phyloP scores from a whole-genome alignment of 768 basidiomycete genomes.

The Suillus weaverae region DNA sequence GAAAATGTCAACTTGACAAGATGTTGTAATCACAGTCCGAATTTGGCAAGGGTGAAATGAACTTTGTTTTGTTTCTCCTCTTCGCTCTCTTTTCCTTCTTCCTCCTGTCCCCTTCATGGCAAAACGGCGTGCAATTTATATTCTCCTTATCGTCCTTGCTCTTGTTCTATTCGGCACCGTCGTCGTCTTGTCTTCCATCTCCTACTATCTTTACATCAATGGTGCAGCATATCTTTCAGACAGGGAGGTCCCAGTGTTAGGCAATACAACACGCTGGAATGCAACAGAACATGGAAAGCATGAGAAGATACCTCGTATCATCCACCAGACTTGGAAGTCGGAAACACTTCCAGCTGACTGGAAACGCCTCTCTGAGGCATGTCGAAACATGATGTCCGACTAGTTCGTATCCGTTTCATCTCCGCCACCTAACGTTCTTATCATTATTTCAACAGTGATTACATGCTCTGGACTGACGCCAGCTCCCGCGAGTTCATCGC shows the following conservation, averaged over 20 bases:
- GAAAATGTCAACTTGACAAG: background rate
- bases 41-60: constrained; percentile 2
- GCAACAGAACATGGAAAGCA: constrained; percentile 57
- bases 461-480: constrained; percentile 97
- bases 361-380: constrained; percentile 77
- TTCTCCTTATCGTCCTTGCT: constrained; percentile 57
- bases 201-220: constrained; percentile 86
- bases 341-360: constrained; percentile 81
- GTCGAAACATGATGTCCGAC: constrained; percentile 91
- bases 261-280: constrained; percentile 61
- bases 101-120: constrained; percentile 33
- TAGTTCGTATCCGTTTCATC: constrained; percentile 63
- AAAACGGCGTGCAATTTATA: constrained; percentile 46
- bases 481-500: constrained; percentile 88
- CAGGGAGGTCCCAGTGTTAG: constrained; percentile 62
- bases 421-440: constrained; percentile 9
- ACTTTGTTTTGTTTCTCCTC: constrained; percentile 10
- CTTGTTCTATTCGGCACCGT: constrained; percentile 86
- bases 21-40: constrained; percentile 1
- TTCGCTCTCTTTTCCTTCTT: background rate
- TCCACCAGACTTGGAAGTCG: constrained; percentile 99
- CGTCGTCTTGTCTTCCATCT: constrained; percentile 86
- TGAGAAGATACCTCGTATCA: constrained; percentile 85
- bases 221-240: constrained; percentile 78
- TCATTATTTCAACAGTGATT: constrained; percentile 59